phyloP scores from a whole-genome alignment of 345 rosid species.

The Hibiscus mutabilis region DNA sequence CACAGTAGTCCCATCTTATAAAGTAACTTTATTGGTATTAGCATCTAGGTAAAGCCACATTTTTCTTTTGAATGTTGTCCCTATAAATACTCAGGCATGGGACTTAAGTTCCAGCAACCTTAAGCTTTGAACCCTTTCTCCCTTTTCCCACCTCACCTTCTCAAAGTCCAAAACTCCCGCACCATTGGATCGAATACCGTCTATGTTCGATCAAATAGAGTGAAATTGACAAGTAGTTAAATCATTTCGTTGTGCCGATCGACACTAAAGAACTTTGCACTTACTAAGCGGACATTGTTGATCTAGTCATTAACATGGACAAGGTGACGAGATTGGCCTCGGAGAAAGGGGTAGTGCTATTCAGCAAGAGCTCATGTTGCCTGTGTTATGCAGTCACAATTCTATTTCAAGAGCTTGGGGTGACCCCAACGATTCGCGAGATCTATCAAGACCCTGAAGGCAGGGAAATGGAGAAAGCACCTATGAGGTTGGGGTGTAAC shows the following conservation, averaged over 20 bases:
- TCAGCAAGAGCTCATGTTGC: conserved; percentile 82
- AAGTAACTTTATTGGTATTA: conserved; percentile 25
- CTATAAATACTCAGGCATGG: conserved; percentile 48
- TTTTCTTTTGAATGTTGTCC: conserved; percentile 35
- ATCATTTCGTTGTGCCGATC: neutral
- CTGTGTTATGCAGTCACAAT: conserved; percentile 63
- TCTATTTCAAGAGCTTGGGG: conserved; percentile 66
- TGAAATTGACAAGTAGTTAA: conserved; percentile 5
- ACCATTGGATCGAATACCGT: conserved; percentile 22
- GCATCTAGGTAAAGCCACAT: conserved; percentile 19
- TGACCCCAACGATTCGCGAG: conserved; percentile 50
- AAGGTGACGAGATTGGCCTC: conserved; percentile 55
- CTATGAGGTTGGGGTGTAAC: conserved; percentile 52
- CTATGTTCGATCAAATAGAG: conserved; percentile 28
- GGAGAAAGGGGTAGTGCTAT: conserved; percentile 68
- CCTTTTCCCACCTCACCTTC: conserved; percentile 8
- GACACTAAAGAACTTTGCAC: neutral
- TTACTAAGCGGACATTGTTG: neutral
- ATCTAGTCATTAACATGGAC: conserved; percentile 33
- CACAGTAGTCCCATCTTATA: conserved; percentile 23
- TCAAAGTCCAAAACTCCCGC: neutral
- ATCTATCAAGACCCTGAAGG: conserved; percentile 69
- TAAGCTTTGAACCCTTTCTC: conserved; percentile 25
- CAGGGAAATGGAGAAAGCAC: conserved; percentile 69
- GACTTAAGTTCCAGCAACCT: conserved; percentile 30